Evolutionary conservation across 2,329 filamentous ascomycete species (phyloP), one percentile per base, ranked within the genome.

Genomic region (Fusarium sp.): DNA sequence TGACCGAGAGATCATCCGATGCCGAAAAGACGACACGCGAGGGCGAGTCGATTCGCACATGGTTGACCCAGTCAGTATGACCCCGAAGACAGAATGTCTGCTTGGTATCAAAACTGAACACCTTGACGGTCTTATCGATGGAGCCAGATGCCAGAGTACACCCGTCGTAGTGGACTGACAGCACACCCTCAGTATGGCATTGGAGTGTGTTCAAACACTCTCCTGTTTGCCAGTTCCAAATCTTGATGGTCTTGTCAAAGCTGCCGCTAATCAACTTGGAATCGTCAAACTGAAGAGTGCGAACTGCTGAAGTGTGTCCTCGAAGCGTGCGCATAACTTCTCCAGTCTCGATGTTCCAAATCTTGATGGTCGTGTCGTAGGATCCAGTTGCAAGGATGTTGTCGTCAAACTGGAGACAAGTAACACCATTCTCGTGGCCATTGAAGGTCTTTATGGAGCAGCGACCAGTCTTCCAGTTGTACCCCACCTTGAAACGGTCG

Each of bases 141-240:
- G 95, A 98, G 2, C 94, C 96, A 2, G 95, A 97, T 1, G 94
- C 96, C 24, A 98, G 87, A 54, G 95, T 91, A 63, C 93, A 93
- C 26, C 90, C 91, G 68, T 95, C 94, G 81, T 97, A 97, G 82
- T 98, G 93, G 14, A 98, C 88, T 28, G 92, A 92, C 72, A 98
- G 92, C 32, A 99, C 93, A 18, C 95, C 95, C 41, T 91, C 92
- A 24, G 87, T 90, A 79, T 98, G 96, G 28, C 92, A 93, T 18
- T 89, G 88, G 62, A 97, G 91, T 0, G 93, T 97, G 55, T 92
- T 93, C 64, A 98, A 88, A 77, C 94, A 95, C 77, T 94, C 90
- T 52, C 96, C 96, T 0, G 94, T 98, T 70, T 93, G 90, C 95
- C 95, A 98, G 80, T 99, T 97, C 96, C 96, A 99, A 39, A 99